Conservation (phyloP, 225 moss, liverwort and hornwort genomes). For the Sphagnum contortum region DNA sequence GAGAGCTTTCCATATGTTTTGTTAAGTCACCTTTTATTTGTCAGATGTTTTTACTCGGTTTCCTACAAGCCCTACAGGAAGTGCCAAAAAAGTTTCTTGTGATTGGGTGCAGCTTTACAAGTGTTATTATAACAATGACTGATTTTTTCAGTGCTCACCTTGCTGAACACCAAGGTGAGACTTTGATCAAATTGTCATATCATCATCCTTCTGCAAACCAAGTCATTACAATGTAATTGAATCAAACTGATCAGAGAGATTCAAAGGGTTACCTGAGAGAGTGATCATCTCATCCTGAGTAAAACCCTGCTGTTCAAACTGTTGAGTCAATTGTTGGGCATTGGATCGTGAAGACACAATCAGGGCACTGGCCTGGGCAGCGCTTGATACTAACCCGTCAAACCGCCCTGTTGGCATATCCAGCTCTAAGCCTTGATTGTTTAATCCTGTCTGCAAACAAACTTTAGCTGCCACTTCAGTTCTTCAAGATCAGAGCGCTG, state of each 20-base stretch:
- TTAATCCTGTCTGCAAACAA: conserved; percentile 30
- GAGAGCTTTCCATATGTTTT: too few relatives aligned
- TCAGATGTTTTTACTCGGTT: too few relatives aligned
- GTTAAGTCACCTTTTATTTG: too few relatives aligned
- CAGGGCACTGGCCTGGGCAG: conserved; percentile 12
- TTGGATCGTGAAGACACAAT: conserved; percentile 32
- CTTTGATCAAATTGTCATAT: too few relatives aligned
- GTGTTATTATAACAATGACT: background rate
- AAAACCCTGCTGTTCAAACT: conserved; percentile 46
- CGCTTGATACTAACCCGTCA: conserved; percentile 52
- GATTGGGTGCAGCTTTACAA: background rate
- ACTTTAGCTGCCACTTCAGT: too few relatives aligned
- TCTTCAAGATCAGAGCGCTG: too few relatives aligned
- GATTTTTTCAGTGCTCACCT: background rate
- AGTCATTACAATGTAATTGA: background rate
- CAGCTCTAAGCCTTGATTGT: conserved; percentile 31
- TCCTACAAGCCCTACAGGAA: too few relatives aligned
- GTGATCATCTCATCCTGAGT: conserved; percentile 53
- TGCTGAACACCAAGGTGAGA: background rate
- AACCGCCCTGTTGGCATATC: conserved; percentile 53
- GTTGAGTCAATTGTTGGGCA: conserved; percentile 22
- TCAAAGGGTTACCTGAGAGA: conserved; percentile 31
- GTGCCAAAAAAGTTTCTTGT: too few relatives aligned
- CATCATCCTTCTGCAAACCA: too few relatives aligned
- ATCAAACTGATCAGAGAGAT: background rate